Base-by-base conservation (phyloP, 441 rosid genomes). In the Erodium texanum region DNA sequence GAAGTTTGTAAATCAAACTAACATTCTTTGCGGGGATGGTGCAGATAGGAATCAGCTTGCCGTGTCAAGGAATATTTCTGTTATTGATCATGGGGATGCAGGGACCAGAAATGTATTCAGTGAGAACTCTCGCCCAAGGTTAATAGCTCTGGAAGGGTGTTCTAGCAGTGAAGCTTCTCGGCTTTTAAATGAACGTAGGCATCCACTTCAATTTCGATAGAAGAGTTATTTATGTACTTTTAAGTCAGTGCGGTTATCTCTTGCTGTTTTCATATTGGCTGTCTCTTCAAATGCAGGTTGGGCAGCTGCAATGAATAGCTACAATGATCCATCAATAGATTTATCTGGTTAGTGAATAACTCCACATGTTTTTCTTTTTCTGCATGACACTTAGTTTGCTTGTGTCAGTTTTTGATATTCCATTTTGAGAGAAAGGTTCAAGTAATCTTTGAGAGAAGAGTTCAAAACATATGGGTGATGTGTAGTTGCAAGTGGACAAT, bases 131-230 rank as follows among this genome's bases (percentile, higher is more conserved):
- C 82, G 68, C 61, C 76, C 63, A 1, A 62, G 72, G 63, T 80
- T 82, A 64, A 72, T 86, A 65, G 64, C 76, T 68, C 65, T 87
- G 45, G 85, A 83, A 67, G 90, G 90, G 27, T 85, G 88, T 65
- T 73, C 76, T 79, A 76, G 76, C 78, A 81, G 93, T 56, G 84
- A 79, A 68, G 89, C 84, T 64, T 76, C 81, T 72, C 84, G 76
- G 71, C 80, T 88, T 70, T 73, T 88, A 70, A 82, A 67, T 70
- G 76, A 79, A 61, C 90, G 93, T 88, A 84, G 38, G 93, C 71
- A 5, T 61, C 52, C 71, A 19, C 23, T 68, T 16, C 7, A 22
- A 19, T 66, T 78, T 38, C 8, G 9, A 38, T 38, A 7, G 11
- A 38, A 38, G 45, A 38, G 45, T 38, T 38, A 38, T 38, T 38